Base-by-base conservation (phyloP, 139 green algal species). In the Picochlorum sp. region DNA sequence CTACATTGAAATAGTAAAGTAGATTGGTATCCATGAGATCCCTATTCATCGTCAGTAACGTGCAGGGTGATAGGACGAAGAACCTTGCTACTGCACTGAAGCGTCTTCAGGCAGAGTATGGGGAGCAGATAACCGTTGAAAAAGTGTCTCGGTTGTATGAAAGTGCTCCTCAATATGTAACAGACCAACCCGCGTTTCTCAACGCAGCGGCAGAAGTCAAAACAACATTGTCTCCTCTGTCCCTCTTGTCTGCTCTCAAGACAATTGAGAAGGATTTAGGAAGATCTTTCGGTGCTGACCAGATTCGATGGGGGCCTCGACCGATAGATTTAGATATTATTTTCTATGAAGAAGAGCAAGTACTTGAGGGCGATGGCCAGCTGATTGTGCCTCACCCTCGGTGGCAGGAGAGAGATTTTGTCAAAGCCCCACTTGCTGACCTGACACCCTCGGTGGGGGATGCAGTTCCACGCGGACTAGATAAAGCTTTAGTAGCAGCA, bases 271-370 rank as follows among this genome's bases (percentile, higher is more conserved):
- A 76, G 37, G 65, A 63, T 20, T 54, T 81, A 14, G 88, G 89
- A 0, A 76, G 89, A 2, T 71, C 89, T 38, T 83, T 59, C 49
- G 21, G 23, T 30, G 14, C 14, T n/a, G 49, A 26, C 3, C 76
- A 55, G 45, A 38, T 70, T 30, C 71, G 90, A 14, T 95, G 70
- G 60, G 93, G 93, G 0, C 93, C 93, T 0, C 73, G 93, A 2
- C 85, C 86, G 1, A 77, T 98, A n/a, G 93, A 98, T 69, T 65
- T 98, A 9, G 93, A 98, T 72, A 90, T 98, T 21, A 82, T 98
- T 7, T 95, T 96, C 55, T 94, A 91, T 67, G 92, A 86, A 8
- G 45, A 45, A 6, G 49, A 70, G 38, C 13, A 28, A 34, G 37
- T 68, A 14, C 28, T 79, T 7, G 18, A 71, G 5, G 58, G 78